phyloP scores from a whole-genome alignment of 139 green algal species.

The Chlamydomonas sphaeroides region DNA sequence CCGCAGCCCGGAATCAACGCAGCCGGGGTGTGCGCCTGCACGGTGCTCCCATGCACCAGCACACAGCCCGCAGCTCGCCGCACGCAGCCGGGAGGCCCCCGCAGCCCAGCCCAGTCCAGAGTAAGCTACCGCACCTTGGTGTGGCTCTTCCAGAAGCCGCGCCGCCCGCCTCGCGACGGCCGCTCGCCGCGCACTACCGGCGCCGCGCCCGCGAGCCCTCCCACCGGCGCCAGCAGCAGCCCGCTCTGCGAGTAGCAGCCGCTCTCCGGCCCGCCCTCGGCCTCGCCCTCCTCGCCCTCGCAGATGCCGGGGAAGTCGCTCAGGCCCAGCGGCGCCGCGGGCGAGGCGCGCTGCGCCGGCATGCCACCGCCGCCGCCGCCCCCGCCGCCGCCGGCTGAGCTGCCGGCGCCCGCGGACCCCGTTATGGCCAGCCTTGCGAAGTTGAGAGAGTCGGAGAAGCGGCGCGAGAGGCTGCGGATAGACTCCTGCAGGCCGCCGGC shows the following conservation, averaged over 20 bases:
- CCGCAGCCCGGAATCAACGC: too few relatives aligned
- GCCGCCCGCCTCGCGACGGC: background rate
- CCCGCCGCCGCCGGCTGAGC: background rate
- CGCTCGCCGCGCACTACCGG: background rate
- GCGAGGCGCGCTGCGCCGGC: too few relatives aligned
- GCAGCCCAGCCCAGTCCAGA: too few relatives aligned
- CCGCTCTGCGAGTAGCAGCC: background rate
- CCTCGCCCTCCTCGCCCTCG: constrained; percentile 4
- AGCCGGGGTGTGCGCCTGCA: too few relatives aligned
- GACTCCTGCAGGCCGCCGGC: background rate
- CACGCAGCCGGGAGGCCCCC: too few relatives aligned
- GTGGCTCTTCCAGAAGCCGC: background rate
- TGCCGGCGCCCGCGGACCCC: background rate
- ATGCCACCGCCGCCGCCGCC: background rate
- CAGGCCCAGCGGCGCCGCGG: too few relatives aligned
- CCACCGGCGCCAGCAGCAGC: background rate
- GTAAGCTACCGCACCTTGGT: too few relatives aligned
- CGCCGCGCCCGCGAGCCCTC: background rate
- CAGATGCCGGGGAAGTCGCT: constrained; percentile 9
- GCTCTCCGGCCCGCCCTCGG: background rate
- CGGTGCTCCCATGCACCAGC: too few relatives aligned
- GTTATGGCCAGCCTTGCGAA: background rate
- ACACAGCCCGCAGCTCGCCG: too few relatives aligned
- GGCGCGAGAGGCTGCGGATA: background rate
- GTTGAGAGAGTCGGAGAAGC: constrained; percentile 8